These are phyloP conservation scores for Rosa persica DNA, from an alignment of 306 rosid species.

Conservation along the genomic window DNA sequence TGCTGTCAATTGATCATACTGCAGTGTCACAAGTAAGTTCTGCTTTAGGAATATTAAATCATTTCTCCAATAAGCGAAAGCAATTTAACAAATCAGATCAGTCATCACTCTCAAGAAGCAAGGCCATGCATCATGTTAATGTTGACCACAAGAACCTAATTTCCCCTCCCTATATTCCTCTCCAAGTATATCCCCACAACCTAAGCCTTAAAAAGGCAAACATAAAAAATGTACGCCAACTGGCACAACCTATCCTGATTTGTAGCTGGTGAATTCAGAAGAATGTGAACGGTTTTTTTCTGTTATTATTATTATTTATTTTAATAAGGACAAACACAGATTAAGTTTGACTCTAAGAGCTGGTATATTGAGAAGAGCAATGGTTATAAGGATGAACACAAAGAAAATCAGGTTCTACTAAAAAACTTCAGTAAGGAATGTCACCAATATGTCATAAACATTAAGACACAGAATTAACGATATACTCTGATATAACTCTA, in stretches of 20 bases:
- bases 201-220: neutral
- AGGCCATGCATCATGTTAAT: neutral
- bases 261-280: neutral
- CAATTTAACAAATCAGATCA: neutral
- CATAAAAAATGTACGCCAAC: neutral
- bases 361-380: neutral
- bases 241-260: neutral
- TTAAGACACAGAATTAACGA: neutral
- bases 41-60: neutral
- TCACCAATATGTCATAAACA: slow-evolving; percentile 3
- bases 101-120: neutral
- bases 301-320: neutral
- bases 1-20: neutral
- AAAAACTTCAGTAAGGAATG: neutral
- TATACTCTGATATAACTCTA: neutral
- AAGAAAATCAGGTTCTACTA: neutral
- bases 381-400: neutral
- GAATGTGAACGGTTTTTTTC: neutral
- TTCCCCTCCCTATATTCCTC: neutral
- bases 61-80: neutral
- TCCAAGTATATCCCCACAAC: neutral
- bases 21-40: neutral
- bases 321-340: neutral
- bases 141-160: neutral
- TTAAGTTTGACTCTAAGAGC: neutral